Evolutionary conservation across 2,329 filamentous ascomycete genomes (phyloP).

Genomic region (Akanthomyces muscarius): DNA sequence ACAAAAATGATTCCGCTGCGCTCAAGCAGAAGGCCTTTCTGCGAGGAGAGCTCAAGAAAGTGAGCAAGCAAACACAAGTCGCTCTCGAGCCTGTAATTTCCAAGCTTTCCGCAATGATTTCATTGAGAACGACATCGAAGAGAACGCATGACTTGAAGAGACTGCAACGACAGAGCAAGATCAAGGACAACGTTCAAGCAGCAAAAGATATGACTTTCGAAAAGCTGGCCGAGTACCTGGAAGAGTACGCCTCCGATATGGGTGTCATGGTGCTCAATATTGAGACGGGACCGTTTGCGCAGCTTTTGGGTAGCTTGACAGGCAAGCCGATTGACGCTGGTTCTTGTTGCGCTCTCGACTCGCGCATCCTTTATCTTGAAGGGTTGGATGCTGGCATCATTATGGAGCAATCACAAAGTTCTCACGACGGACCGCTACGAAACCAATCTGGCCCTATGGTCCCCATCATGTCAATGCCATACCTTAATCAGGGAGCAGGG

Average conservation of each 20-base stretch:
- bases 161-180: conserved; percentile 19
- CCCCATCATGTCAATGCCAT: conserved; percentile 20
- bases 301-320: conserved; percentile 17
- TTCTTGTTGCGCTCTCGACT: conserved; percentile 20
- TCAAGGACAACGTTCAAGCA: conserved; percentile 21
- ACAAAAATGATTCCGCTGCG: not conserved
- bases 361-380: conserved; percentile 20
- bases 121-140: conserved; percentile 21
- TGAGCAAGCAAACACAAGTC: conserved; percentile 12
- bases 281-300: conserved; percentile 16
- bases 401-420: conserved; percentile 20
- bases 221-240: conserved; percentile 20
- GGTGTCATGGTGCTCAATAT: conserved; percentile 22
- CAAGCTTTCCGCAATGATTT: conserved; percentile 19
- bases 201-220: conserved; percentile 21
- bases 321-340: conserved; percentile 15
- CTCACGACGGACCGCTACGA: conserved; percentile 19
- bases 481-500: conserved; percentile 17
- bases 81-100: conserved; percentile 19
- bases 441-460: conserved; percentile 18
- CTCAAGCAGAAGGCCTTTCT: conserved; percentile 15
- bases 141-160: conserved; percentile 21
- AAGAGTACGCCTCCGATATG: conserved; percentile 20
- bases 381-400: conserved; percentile 21
- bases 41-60: conserved; percentile 18